Evolutionary conservation across 108 stramenopile genomes (phyloP).

Genomic region (Skeletonema potamos): DNA sequence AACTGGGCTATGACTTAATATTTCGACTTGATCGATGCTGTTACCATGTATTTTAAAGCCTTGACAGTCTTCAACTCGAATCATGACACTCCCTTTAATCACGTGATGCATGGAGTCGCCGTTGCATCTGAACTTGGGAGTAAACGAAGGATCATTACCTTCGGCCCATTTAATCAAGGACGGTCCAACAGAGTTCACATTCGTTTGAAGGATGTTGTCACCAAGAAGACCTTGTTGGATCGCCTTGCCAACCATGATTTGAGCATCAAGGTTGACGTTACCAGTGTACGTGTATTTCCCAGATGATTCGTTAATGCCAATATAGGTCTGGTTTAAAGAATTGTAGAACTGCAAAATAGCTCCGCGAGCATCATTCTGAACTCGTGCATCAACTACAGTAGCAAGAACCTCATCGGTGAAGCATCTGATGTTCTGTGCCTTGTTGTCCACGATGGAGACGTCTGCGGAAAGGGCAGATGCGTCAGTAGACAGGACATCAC

Average conservation of each 20-base stretch:
- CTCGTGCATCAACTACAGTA: not conserved
- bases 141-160: not conserved
- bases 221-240: not conserved
- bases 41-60: slow-evolving; percentile 12
- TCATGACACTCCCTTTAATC: slow-evolving; percentile 3
- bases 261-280: slow-evolving; percentile 7
- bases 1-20: slow-evolving; percentile 5
- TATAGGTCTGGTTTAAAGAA: not conserved
- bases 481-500: not conserved
- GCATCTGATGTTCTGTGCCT: slow-evolving; percentile 5
- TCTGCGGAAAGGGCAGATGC: not conserved
- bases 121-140: slow-evolving; percentile 9
- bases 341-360: slow-evolving; percentile 9
- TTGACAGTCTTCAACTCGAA: slow-evolving; percentile 13
- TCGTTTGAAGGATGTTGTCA: slow-evolving; percentile 1
- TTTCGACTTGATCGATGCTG: slow-evolving; percentile 8
- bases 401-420: slow-evolving; percentile 13
- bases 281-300: not conserved
- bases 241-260: slow-evolving; percentile 13
- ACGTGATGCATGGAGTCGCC: slow-evolving; percentile 17
- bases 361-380: slow-evolving; percentile 16
- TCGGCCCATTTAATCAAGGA: not conserved
- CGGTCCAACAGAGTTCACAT: not conserved
- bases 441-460: not conserved
- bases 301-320: not conserved